A percentile compares a stretch with the other conserved stretches of the same genome.
phyloP scores from a whole-genome alignment of 2,329 filamentous ascomycete species.

The Penicillium sp. region DNA sequence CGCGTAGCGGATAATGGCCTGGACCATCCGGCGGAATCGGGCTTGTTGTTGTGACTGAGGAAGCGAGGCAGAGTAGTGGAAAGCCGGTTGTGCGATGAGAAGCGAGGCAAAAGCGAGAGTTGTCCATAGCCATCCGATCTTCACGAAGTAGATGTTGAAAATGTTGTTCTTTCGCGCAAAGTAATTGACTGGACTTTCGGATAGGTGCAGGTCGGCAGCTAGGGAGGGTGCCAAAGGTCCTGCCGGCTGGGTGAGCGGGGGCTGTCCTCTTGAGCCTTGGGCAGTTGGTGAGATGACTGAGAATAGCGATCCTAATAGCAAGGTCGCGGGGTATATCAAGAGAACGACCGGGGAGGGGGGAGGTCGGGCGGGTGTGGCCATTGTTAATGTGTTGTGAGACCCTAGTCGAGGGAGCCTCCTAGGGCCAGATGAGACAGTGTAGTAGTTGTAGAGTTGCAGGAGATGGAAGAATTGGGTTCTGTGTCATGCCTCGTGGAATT shows the following conservation, averaged over 20 bases:
- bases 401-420: not conserved
- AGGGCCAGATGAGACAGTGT: not conserved
- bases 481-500: not conserved
- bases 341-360: slow-evolving; percentile 60
- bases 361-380: slow-evolving; percentile 19
- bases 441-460: not conserved
- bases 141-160: slow-evolving; percentile 92
- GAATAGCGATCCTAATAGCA: slow-evolving; percentile 80
- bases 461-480: not conserved
- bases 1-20: slow-evolving; percentile 67
- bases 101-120: slow-evolving; percentile 72
- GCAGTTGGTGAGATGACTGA: slow-evolving; percentile 72
- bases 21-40: slow-evolving; percentile 49
- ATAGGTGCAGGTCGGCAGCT: slow-evolving; percentile 30
- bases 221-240: slow-evolving; percentile 41
- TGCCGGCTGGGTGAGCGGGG: slow-evolving; percentile 58
- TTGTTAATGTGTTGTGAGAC: slow-evolving; percentile 9
- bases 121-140: slow-evolving; percentile 92
- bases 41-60: slow-evolving; percentile 19
- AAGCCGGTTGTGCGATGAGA: slow-evolving; percentile 64
- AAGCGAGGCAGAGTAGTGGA: slow-evolving; percentile 45
- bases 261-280: slow-evolving; percentile 42
- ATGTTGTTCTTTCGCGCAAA: slow-evolving; percentile 93
- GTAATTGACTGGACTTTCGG: slow-evolving; percentile 56
- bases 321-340: slow-evolving; percentile 71